Conservation (phyloP, 129 eudicot species). For the Flaveria trinervia region DNA sequence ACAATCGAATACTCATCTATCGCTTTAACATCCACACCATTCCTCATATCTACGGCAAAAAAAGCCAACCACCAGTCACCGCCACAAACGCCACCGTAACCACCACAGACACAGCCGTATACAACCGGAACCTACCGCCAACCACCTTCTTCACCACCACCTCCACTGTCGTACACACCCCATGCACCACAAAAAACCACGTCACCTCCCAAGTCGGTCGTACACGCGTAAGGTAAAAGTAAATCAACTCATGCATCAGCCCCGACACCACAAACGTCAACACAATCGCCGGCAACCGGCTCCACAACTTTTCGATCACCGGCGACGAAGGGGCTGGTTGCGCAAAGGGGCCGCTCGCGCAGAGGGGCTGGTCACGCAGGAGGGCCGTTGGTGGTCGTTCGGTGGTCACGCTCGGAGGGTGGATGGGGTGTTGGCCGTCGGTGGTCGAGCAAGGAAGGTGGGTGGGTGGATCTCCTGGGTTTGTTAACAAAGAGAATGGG, state of each 20-base stretch:
- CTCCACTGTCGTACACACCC: constrained; percentile 52
- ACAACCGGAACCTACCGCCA: constrained; percentile 40
- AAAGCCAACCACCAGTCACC: constrained; percentile 57
- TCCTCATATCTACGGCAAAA: constrained; percentile 58
- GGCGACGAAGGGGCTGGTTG: not conserved
- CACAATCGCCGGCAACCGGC: constrained; percentile 29
- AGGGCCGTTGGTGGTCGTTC: too few relatives aligned
- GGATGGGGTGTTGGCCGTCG: too few relatives aligned
- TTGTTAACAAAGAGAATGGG: too few relatives aligned
- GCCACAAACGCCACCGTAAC: constrained; percentile 63
- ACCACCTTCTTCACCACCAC: constrained; percentile 45
- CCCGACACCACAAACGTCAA: constrained; percentile 65
- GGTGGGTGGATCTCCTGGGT: too few relatives aligned
- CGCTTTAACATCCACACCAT: constrained; percentile 47
- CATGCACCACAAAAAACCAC: constrained; percentile 64
- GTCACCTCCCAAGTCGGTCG: constrained; percentile 74
- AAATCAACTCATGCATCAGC: constrained; percentile 60
- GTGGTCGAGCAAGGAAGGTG: too few relatives aligned
- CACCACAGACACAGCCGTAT: constrained; percentile 41
- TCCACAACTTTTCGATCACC: constrained; percentile 29
- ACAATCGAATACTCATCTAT: constrained; percentile 39
- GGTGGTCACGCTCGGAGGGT: too few relatives aligned
- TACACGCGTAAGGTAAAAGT: constrained; percentile 45
- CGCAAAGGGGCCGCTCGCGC: too few relatives aligned
- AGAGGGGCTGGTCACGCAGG: too few relatives aligned